These are phyloP conservation scores for Cynara cardunculus DNA, from an alignment of 129 eudicot species.

Conservation along the genomic window DNA sequence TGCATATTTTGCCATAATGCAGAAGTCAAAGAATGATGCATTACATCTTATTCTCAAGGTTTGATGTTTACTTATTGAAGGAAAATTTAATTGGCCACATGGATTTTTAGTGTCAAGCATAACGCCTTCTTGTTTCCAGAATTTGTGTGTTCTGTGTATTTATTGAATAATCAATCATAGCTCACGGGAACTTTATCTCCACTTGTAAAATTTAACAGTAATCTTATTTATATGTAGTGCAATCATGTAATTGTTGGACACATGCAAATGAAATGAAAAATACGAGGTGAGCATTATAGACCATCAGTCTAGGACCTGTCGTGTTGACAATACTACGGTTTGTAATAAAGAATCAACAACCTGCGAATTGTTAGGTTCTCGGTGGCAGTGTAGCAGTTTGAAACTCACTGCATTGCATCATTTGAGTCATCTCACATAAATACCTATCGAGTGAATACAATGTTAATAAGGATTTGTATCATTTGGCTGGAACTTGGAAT, in stretches of 20 bases:
- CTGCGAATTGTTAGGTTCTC: too few relatives aligned
- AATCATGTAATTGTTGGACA: not conserved
- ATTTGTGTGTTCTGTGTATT: not conserved
- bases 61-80: slow-evolving; percentile 7
- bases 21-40: slow-evolving; percentile 31
- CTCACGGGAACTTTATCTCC: not conserved
- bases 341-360: too few relatives aligned
- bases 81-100: not conserved
- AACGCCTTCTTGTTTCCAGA: not conserved
- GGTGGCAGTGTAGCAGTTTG: too few relatives aligned
- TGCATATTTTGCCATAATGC: slow-evolving; percentile 33
- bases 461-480: not conserved
- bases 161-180: not conserved
- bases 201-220: not conserved
- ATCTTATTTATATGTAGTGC: not conserved
- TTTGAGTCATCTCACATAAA: not conserved
- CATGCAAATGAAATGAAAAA: not conserved
- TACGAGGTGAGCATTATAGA: not conserved
- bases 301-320: not conserved
- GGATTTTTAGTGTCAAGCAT: not conserved
- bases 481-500: not conserved
- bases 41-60: slow-evolving; percentile 41
- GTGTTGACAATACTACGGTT: not conserved
- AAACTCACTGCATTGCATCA: not conserved
- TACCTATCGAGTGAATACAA: not conserved